phyloP scores from a whole-genome alignment of 768 basidiomycete genomes.

The Galerina sulciceps region DNA sequence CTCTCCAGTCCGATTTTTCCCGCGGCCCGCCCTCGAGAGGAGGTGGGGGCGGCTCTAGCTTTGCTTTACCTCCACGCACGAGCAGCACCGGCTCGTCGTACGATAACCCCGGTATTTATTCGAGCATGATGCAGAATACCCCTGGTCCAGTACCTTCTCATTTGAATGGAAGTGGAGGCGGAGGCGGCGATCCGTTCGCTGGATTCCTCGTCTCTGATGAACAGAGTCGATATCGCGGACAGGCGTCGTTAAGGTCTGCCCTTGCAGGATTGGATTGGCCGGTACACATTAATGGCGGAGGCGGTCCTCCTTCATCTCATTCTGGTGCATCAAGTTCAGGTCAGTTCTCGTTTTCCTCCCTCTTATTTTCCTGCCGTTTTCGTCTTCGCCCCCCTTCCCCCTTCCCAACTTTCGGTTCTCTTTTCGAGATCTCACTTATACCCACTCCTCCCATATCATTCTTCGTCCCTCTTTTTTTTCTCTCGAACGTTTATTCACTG shows the following conservation, averaged over 20 bases:
- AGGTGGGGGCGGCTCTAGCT: conserved; percentile 10
- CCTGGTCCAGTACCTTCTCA: conserved; percentile 10
- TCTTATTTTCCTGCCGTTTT: not conserved
- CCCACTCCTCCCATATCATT: not conserved
- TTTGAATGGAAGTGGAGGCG: conserved; percentile 14
- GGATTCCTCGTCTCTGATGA: conserved; percentile 34
- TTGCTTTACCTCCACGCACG: conserved; percentile 13
- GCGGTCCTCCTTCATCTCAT: conserved; percentile 9
- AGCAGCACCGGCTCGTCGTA: conserved; percentile 10
- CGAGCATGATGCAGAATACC: conserved; percentile 12
- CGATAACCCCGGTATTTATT: conserved; percentile 17
- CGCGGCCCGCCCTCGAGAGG: conserved; percentile 15
- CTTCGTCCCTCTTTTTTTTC: not conserved
- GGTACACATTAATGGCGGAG: conserved; percentile 27
- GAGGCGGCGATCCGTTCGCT: conserved; percentile 20
- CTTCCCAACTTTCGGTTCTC: not conserved
- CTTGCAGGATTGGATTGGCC: conserved; percentile 39
- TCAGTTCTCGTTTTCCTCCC: not conserved
- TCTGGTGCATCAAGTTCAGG: conserved; percentile 24
- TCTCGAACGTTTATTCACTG: conserved; percentile 5
- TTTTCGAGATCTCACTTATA: no score
- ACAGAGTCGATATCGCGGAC: conserved; percentile 25
- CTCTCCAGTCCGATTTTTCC: conserved; percentile 33
- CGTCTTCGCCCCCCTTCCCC: not conserved
- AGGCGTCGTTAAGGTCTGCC: conserved; percentile 12